These are phyloP conservation scores for Kregervanrija delftensis DNA, from an alignment of 805 yeast genomes.

Conservation along the genomic window DNA sequence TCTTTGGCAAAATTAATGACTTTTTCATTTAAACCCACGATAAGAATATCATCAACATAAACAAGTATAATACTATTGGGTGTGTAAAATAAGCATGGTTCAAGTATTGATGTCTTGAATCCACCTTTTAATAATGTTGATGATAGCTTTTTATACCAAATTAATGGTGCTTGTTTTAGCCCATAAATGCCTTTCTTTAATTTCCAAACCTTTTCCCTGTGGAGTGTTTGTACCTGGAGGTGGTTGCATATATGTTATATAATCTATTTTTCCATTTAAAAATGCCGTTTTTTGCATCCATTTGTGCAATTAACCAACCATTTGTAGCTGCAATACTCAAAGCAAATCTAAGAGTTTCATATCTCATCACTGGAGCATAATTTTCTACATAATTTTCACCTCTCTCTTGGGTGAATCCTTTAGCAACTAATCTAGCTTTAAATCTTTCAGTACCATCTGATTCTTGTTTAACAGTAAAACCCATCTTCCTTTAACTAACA, in stretches of 20 bases:
- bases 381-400: no score
- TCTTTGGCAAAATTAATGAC: neutral
- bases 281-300: no score
- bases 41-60: conserved; percentile 2
- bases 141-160: neutral
- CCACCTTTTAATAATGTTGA: neutral
- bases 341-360: no score
- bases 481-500: no score
- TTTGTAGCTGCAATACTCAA: no score
- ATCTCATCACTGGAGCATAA: no score
- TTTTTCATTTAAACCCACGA: neutral
- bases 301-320: no score
- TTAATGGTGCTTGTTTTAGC: conserved; percentile 2
- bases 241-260: conserved; percentile 4
- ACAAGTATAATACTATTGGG: neutral
- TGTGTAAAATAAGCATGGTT: conserved; percentile 3
- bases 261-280: conserved; percentile 7
- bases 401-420: no score
- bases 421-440: no score
- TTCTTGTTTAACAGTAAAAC: no score
- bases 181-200: conserved; percentile 4
- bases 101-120: neutral
- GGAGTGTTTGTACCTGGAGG: neutral
- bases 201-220: neutral
- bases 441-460: no score